Conservation (phyloP, 2,329 filamentous ascomycete species). For the Hymenoscyphus albidus region DNA sequence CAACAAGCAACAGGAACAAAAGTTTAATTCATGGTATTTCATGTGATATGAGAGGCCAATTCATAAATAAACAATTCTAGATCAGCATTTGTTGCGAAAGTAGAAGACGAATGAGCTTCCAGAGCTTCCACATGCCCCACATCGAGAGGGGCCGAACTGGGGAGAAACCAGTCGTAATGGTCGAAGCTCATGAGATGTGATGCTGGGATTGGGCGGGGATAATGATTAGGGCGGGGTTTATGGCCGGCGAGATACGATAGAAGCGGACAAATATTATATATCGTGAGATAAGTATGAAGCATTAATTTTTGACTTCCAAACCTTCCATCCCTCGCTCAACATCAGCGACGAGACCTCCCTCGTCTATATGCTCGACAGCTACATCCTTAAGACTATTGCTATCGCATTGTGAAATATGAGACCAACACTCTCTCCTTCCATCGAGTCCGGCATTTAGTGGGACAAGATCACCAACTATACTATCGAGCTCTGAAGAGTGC, state of each 20-base stretch:
- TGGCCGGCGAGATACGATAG: neutral
- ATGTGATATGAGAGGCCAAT: neutral
- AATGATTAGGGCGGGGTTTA: neutral
- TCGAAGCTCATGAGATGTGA: neutral
- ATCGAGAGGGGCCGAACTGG: neutral
- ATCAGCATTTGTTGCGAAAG: neutral
- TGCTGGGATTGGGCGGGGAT: neutral
- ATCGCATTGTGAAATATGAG: neutral
- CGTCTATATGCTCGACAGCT: neutral
- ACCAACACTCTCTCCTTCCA: neutral
- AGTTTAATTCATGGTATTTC: neutral
- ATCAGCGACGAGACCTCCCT: slow-evolving; percentile 5
- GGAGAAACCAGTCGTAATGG: neutral
- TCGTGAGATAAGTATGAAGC: neutral
- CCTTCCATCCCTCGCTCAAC: neutral
- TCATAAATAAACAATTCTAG: neutral
- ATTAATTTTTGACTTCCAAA: slow-evolving; percentile 3
- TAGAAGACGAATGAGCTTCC: neutral
- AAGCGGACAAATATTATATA: neutral
- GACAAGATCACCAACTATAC: neutral
- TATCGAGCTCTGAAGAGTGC: neutral
- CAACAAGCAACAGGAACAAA: neutral
- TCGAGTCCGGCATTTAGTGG: neutral
- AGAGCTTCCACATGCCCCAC: neutral
- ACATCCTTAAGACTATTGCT: neutral